These are phyloP conservation scores for Penicillium tannophilum DNA, from an alignment of 495 filamentous ascomycete genomes.

Conservation along the genomic window DNA sequence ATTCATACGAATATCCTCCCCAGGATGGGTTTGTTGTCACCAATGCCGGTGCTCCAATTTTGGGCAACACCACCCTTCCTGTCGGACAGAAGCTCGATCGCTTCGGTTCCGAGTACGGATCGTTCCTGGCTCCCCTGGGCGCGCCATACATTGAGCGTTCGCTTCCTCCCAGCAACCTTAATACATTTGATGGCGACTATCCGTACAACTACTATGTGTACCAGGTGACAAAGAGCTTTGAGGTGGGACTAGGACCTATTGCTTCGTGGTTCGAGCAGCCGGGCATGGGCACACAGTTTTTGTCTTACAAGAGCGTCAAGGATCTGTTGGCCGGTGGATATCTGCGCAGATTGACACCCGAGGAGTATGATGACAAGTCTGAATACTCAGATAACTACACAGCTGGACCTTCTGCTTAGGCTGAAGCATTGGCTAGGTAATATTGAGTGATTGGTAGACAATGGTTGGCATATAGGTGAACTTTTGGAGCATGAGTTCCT, in stretches of 20 bases:
- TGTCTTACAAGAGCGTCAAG: conserved; percentile 21
- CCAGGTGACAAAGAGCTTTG: conserved; percentile 45
- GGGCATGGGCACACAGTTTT: conserved; percentile 55
- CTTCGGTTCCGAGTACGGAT: conserved; percentile 53
- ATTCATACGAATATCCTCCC: conserved; percentile 36
- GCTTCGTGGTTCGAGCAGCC: conserved; percentile 61
- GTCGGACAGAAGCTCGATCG: conserved; percentile 55
- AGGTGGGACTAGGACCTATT: conserved; percentile 51
- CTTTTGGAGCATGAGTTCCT: too few species aligned
- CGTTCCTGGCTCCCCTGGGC: conserved; percentile 47
- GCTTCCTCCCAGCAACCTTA: conserved; percentile 54
- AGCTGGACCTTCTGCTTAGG: conserved; percentile 10
- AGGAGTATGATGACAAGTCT: conserved; percentile 23
- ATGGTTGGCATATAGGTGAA: too few species aligned
- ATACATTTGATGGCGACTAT: conserved; percentile 39
- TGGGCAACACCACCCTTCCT: conserved; percentile 46
- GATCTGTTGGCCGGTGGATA: conserved; percentile 29
- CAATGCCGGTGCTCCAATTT: conserved; percentile 35
- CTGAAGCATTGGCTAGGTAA: neutral
- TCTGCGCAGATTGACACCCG: conserved; percentile 21
- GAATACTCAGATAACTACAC: conserved; percentile 24
- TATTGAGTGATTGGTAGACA: too few species aligned
- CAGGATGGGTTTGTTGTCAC: conserved; percentile 46
- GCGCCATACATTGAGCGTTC: conserved; percentile 56
- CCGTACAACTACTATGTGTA: conserved; percentile 61